Evolutionary conservation across 441 rosid genomes (phyloP), one percentile per base, ranked within the genome.

Genomic region (Populus hybrid): DNA sequence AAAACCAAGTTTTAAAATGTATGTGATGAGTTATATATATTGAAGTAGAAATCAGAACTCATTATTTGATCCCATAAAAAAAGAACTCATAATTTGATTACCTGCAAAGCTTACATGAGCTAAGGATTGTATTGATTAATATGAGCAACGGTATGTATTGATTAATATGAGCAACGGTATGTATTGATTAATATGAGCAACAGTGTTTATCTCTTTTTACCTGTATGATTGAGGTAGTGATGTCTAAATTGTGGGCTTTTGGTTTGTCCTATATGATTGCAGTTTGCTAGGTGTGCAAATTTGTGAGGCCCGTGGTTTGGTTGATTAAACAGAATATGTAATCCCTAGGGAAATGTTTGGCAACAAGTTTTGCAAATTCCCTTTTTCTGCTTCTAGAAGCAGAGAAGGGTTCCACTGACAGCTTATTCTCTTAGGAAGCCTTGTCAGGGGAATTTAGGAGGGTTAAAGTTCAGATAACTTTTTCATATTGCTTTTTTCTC

Each of bases 401-500:
- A 32, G 8, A 69, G 34, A 66, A 36, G 38, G 66, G 54, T 73
- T 68, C 46, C 30, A 28, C 20, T 34, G 24, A 28, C 57, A 70
- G 26, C 61, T 46, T 34, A 32, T 42, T 36, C 73, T 77, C 16
- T 68, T 46, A 68, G 36, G 65, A 36, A 63, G 23, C 69, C 67
- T 72, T 67, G 65, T 59, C 21, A 18, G 3, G 64, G 30, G 40
- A 16, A 34, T 12, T 79, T 23, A 28, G 72, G 70, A 72, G 57
- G 69, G 69, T 65, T 77, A 59, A 57, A 76, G 65, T 74, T 21
- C 30, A 36, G 9, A 3, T 46, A 50, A 28, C 61, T n/a, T 71
- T 71, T 26, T 28, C 2, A 4, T 14, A 4, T 46, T 46, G 57
- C 57, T 46, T 46, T 46, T 11, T 6, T 8, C 1, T 59, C 16